Conservation (phyloP, 148 eudicot genomes). For the Fagopyrum tataricum region DNA sequence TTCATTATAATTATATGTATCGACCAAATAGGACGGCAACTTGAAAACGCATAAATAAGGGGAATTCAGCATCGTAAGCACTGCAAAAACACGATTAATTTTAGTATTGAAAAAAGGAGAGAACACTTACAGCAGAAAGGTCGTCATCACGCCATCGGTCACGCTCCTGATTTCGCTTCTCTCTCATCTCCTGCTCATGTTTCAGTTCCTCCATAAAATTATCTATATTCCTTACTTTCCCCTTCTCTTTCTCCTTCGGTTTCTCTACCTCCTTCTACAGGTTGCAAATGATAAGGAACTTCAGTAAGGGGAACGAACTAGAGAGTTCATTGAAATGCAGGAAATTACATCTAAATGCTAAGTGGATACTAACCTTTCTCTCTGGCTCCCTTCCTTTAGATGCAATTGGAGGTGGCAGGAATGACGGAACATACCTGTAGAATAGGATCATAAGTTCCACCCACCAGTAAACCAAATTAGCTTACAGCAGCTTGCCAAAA, state of each 20-base stretch:
- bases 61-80: no score
- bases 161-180: constrained; percentile 79
- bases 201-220: constrained; percentile 96
- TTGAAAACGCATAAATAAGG: background rate
- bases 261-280: constrained; percentile 68
- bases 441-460: constrained; percentile 12
- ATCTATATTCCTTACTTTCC: constrained; percentile 85
- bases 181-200: constrained; percentile 93
- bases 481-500: background rate
- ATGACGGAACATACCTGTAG: constrained; percentile 97
- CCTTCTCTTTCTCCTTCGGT: constrained; percentile 86
- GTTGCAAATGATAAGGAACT: constrained; percentile 9
- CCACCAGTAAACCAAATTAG: background rate
- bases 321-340: background rate
- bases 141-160: constrained; percentile 53
- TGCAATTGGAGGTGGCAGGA: constrained; percentile 92
- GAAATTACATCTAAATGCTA: background rate
- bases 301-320: background rate
- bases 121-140: constrained; percentile 46
- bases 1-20: background rate
- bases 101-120: background rate
- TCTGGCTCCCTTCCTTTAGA: constrained; percentile 76
- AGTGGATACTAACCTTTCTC: constrained; percentile 49
- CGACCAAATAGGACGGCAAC: background rate
- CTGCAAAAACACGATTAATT: no score